Percentiles rank a stretch among this genome's conserved stretches.
Evolutionary conservation across 78 protist genomes (phyloP).

Genomic region (Diacronema lutheri): DNA sequence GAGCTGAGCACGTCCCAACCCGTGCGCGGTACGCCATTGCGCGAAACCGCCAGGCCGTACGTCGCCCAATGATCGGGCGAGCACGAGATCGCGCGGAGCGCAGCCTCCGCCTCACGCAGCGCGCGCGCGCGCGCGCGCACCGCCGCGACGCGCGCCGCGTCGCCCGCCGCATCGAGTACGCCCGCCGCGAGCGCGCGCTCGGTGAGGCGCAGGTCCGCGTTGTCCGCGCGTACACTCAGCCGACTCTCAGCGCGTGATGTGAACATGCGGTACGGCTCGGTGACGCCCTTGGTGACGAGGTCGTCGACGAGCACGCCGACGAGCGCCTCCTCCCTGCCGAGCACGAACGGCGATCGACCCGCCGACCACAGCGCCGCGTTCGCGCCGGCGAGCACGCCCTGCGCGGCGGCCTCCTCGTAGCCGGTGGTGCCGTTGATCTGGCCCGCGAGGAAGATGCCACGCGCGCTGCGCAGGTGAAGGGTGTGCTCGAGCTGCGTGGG

Average conservation of each 20-base stretch:
- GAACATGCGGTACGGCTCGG: constrained; percentile 93
- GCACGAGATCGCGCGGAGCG: no score
- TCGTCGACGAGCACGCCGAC: constrained; percentile 91
- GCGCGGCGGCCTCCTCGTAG: constrained; percentile 77
- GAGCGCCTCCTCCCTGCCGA: constrained; percentile 18
- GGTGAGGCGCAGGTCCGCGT: constrained; percentile 64
- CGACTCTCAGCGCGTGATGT: constrained; percentile 83
- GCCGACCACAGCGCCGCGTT: constrained; percentile 71
- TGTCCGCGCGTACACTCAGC: constrained; percentile 80
- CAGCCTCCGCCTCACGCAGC: no score
- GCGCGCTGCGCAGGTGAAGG: constrained; percentile 52
- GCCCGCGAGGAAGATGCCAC: constrained; percentile 77
- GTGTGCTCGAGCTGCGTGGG: constrained; percentile 72
- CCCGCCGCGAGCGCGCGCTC: background rate
- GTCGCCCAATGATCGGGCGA: no score
- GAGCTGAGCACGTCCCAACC: no score
- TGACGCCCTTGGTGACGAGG: constrained; percentile 70
- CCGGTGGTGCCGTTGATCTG: constrained; percentile 96
- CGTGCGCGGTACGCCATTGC: no score
- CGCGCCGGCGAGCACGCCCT: constrained; percentile 85
- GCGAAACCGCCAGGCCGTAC: no score
- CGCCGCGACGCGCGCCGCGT: background rate
- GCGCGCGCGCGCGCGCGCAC: background rate
- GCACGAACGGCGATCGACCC: background rate
- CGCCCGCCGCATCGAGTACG: background rate